A percentile compares a stretch with the other conserved stretches of the same genome.
These are phyloP conservation scores for Leccinum insolens DNA, from an alignment of 1,284 basidiomycete genomes.

Conservation along the genomic window DNA sequence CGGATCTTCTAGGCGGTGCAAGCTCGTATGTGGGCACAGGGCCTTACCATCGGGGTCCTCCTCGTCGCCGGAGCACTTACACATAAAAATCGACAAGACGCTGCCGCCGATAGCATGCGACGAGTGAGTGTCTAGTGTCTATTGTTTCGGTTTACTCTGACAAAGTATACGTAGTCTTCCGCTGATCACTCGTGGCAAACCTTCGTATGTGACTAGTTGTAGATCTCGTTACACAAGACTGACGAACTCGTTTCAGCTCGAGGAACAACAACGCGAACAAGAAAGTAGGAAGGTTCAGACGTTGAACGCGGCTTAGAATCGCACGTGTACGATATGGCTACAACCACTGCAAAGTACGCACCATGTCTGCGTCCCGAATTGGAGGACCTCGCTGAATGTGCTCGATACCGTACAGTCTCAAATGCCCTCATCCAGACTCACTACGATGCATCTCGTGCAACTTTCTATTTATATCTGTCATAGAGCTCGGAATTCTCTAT, in stretches of 20 bases:
- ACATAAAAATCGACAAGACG: slow-evolving; percentile 44
- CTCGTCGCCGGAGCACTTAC: slow-evolving; percentile 74
- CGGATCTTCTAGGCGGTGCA: slow-evolving; percentile 41
- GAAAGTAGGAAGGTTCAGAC: slow-evolving; percentile 20
- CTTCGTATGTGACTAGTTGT: slow-evolving; percentile 24
- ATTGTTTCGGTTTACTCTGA: slow-evolving; percentile 2
- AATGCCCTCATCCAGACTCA: not conserved
- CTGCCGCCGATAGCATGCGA: slow-evolving; percentile 26
- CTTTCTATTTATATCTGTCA: not conserved
- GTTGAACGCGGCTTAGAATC: slow-evolving; percentile 12
- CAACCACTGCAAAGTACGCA: not conserved
- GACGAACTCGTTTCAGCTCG: slow-evolving; percentile 21
- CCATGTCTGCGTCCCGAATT: not conserved
- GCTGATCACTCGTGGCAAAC: slow-evolving; percentile 31
- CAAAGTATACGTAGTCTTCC: slow-evolving; percentile 10
- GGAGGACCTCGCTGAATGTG: not conserved
- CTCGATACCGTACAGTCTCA: not conserved
- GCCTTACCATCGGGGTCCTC: slow-evolving; percentile 77
- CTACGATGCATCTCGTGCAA: not conserved
- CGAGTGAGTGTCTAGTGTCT: slow-evolving; percentile 20
- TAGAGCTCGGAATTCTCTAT: not conserved
- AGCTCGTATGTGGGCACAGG: slow-evolving; percentile 91
- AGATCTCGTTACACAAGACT: not conserved
- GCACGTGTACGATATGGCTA: not conserved
- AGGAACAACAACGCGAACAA: slow-evolving; percentile 32